These are phyloP conservation scores for Aspergillus aculeatus DNA, from an alignment of 2,329 filamentous ascomycete genomes.

Conservation along the genomic window DNA sequence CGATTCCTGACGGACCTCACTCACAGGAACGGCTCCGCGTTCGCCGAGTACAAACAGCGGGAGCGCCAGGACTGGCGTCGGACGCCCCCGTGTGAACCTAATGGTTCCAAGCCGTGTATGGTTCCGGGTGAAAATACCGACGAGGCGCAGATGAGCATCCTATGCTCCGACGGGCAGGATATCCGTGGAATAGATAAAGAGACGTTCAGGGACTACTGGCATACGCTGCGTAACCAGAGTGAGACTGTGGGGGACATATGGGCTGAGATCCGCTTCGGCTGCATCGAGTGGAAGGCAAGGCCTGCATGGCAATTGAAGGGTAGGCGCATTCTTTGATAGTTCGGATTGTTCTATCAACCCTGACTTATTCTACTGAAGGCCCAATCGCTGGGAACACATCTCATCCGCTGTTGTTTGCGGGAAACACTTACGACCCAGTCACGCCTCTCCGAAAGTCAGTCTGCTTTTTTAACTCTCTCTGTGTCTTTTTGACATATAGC, in stretches of 20 bases:
- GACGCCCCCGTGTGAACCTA: not conserved
- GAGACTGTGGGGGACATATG: not conserved
- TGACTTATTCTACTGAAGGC: not conserved
- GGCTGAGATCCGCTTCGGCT: not conserved
- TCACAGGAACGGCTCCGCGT: not conserved
- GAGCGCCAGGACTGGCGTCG: not conserved
- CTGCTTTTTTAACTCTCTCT: not conserved
- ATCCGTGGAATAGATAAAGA: constrained; percentile 1
- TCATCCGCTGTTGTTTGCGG: constrained; percentile 2
- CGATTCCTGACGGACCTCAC: not conserved
- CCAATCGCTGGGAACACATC: constrained; percentile 2
- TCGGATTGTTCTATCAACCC: not conserved
- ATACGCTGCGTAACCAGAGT: constrained; percentile 3
- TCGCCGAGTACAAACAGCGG: not conserved
- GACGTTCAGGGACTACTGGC: constrained; percentile 1
- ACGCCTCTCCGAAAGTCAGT: constrained; percentile 4
- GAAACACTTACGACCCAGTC: constrained; percentile 5
- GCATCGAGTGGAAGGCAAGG: not conserved
- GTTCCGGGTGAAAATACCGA: not conserved
- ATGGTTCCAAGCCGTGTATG: not conserved
- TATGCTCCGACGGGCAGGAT: constrained; percentile 1
- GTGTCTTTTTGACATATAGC: not conserved
- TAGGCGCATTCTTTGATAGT: not conserved
- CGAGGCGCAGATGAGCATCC: not conserved
- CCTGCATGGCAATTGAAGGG: not conserved